These are phyloP conservation scores for Exophiala mesophila DNA, from an alignment of 2,329 filamentous ascomycete species.

Conservation along the genomic window DNA sequence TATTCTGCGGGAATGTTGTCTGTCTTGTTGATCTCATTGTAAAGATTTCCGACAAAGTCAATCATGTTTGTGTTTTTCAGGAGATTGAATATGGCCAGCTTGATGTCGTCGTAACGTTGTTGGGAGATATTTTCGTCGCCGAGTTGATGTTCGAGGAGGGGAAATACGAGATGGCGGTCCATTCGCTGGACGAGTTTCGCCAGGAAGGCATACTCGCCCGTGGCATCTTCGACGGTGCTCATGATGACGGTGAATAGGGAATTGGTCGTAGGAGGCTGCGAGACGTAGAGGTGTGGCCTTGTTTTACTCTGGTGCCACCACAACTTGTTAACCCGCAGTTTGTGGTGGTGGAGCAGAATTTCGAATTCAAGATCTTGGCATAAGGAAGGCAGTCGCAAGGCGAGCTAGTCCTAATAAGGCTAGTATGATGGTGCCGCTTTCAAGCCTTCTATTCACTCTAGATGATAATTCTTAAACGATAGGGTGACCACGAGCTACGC, in stretches of 20 bases:
- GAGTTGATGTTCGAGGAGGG: conserved; percentile 85
- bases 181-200: conserved; percentile 86
- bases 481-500: no score
- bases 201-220: conserved; percentile 70
- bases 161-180: conserved; percentile 94
- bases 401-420: no score
- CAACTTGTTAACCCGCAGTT: background rate
- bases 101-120: conserved; percentile 61
- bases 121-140: conserved; percentile 73
- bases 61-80: conserved; percentile 98
- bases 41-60: conserved; percentile 89
- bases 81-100: conserved; percentile 84
- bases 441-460: no score
- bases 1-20: conserved; percentile 78
- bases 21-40: conserved; percentile 81
- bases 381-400: no score
- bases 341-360: background rate
- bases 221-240: conserved; percentile 43
- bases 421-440: no score
- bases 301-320: no score
- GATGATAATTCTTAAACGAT: no score
- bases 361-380: background rate
- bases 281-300: no score
- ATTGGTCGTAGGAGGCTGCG: no score
- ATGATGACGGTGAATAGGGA: conserved; percentile 1